Evolutionary conservation across 73 alveolate species (phyloP).

Genomic region (Tetrahymena borealis): DNA sequence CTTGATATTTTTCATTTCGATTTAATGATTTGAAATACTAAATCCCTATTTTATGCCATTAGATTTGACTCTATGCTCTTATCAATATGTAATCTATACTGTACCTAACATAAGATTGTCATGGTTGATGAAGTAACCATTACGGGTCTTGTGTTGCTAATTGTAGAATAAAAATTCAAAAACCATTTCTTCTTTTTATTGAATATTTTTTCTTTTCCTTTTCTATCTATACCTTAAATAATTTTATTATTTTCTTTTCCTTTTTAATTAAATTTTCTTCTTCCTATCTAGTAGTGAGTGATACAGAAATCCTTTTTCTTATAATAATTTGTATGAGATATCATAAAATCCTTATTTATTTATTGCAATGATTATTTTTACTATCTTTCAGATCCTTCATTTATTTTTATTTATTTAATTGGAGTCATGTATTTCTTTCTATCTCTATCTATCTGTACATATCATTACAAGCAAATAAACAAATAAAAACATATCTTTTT

Average conservation of each 20-base stretch:
- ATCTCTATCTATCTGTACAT: no score
- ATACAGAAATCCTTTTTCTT: slow-evolving; percentile 1
- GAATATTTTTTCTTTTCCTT: neutral
- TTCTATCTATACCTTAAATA: neutral
- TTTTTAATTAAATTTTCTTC: neutral
- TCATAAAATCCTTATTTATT: no score
- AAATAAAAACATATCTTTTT: no score
- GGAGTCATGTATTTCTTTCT: no score
- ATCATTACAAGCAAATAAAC: no score
- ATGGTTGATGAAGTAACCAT: slow-evolving; percentile 38
- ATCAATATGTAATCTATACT: neutral
- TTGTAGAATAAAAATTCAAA: neutral
- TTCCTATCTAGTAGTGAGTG: neutral
- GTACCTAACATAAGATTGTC: slow-evolving; percentile 39
- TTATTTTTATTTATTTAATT: no score
- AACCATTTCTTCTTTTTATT: neutral
- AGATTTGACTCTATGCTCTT: neutral
- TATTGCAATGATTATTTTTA: no score
- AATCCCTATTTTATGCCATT: neutral
- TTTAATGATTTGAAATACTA: neutral
- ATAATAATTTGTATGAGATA: neutral
- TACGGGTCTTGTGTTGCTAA: slow-evolving; percentile 19
- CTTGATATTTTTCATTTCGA: neutral
- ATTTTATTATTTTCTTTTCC: neutral
- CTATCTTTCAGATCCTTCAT: no score